These are phyloP conservation scores for Aureobasidium sp. DNA, from an alignment of 2,329 filamentous ascomycete species.

Conservation along the genomic window DNA sequence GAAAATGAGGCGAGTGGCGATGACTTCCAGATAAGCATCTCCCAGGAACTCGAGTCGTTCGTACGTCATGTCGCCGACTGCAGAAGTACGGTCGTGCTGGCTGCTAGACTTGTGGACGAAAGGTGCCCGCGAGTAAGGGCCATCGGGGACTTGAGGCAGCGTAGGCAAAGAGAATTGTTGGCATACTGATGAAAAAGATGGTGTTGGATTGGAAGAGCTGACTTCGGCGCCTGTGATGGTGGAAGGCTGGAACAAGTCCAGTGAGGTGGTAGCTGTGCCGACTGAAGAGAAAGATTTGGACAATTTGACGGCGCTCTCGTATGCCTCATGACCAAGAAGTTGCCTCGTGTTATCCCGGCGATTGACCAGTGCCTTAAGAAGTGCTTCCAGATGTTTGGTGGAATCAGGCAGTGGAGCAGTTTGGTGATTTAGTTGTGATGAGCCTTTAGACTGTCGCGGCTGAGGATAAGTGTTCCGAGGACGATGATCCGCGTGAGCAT, in stretches of 20 bases:
- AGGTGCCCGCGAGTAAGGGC: slow-evolving; percentile 18
- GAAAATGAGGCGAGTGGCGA: slow-evolving; percentile 67
- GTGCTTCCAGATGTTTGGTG: not conserved
- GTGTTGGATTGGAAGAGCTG: slow-evolving; percentile 12
- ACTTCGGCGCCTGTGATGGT: slow-evolving; percentile 10
- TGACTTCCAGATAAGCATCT: slow-evolving; percentile 74
- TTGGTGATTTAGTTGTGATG: not conserved
- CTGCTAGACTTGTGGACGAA: slow-evolving; percentile 26
- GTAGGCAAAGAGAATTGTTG: slow-evolving; percentile 18
- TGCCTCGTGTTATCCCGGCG: not conserved
- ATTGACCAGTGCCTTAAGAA: not conserved
- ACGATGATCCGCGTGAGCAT: not conserved
- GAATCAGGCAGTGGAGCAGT: slow-evolving; percentile 2
- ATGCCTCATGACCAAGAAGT: slow-evolving; percentile 1
- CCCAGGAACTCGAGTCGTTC: slow-evolving; percentile 84
- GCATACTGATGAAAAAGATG: slow-evolving; percentile 8
- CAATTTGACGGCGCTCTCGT: slow-evolving; percentile 2
- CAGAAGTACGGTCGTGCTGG: slow-evolving; percentile 18
- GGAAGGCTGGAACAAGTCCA: slow-evolving; percentile 3
- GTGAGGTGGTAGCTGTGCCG: slow-evolving; percentile 1
- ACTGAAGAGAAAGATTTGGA: slow-evolving; percentile 1
- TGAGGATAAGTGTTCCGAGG: not conserved
- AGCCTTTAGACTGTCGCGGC: not conserved
- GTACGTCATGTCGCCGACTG: slow-evolving; percentile 43
- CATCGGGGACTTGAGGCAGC: slow-evolving; percentile 20